Evolutionary conservation across 1,284 basidiomycete species (phyloP), one percentile per base, ranked within the genome.

Genomic region (Trametes sp.): DNA sequence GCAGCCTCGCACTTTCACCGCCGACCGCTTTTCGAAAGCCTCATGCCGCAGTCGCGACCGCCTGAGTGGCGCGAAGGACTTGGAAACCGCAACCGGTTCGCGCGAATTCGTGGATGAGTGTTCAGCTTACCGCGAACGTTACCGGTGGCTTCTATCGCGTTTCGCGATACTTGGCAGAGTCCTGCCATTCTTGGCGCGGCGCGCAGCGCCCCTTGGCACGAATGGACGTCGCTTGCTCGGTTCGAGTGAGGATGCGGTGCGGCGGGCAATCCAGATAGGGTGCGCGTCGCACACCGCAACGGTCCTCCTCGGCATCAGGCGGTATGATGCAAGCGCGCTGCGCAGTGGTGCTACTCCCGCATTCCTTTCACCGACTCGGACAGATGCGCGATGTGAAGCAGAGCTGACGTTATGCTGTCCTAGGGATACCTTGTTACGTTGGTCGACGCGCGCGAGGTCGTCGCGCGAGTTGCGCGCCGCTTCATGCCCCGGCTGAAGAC

Each of bases 401-500:
- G 10, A 21, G 57, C 63, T 65, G 61, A 69, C 56, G 11, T 38
- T 28, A 28, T 63, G 31, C 35, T 52, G 23, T 11, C 50, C 21
- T 67, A 91, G 90, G 92, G 90, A 33, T 93, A 92, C 77, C 82
- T 91, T 4, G 78, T 93, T 61, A 88, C 85, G 4, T 81, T 93
- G n/a, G 78, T 75, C 28, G 83, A 89, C 69, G 77, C 81, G 19
- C 80, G 81, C 56, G 82, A 89, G 61, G 73, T 94, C 28, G 86
- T 94, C 11, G 89, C 88, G 5, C 85, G 91, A 41, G 89, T 94
- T 26, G 92, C 92, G 3, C 87, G 91, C 53, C 84, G 89, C 14
- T 93, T 90, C 75, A 92, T 93, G 90, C 89, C 91, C 2, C 84
- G 88, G 35, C 81, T 92, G 66, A 94, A 94, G 79, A 92, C 89